Evolutionary conservation across 345 rosid genomes (phyloP).

Genomic region (Physaria fendleri): DNA sequence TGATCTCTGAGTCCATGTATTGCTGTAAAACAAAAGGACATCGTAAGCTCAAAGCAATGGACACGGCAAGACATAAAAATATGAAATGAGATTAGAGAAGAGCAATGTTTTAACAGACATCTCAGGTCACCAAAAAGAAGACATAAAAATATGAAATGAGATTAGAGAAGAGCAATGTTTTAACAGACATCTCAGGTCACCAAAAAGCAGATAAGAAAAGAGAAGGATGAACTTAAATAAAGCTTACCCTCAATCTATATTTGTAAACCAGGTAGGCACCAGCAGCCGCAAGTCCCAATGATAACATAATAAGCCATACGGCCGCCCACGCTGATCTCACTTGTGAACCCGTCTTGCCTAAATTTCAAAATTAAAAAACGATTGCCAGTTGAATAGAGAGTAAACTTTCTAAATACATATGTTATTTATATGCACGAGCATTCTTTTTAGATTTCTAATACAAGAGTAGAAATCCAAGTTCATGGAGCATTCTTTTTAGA

Average conservation of each 20-base stretch:
- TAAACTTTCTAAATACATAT: slow-evolving; percentile 25
- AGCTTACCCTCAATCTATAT: slow-evolving; percentile 67
- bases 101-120: not conserved
- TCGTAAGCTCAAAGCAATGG: not conserved
- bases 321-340: slow-evolving; percentile 84
- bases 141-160: not conserved
- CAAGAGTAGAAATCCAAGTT: too few species aligned
- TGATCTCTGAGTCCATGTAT: slow-evolving; percentile 97
- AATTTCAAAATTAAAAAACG: not conserved
- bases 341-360: slow-evolving; percentile 65
- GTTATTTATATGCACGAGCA: not conserved
- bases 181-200: not conserved
- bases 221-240: not conserved
- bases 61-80: not conserved
- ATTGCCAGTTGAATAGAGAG: not conserved
- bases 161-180: not conserved
- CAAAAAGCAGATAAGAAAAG: not conserved
- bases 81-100: not conserved
- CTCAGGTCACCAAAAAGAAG: not conserved
- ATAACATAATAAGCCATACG: slow-evolving; percentile 68
- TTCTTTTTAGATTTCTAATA: too few species aligned
- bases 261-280: slow-evolving; percentile 83
- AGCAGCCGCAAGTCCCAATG: slow-evolving; percentile 61
- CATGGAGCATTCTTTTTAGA: not conserved
- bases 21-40: slow-evolving; percentile 41